Evolutionary conservation across 2,329 filamentous ascomycete genomes (phyloP).

Genomic region (Penicillium glabrum): DNA sequence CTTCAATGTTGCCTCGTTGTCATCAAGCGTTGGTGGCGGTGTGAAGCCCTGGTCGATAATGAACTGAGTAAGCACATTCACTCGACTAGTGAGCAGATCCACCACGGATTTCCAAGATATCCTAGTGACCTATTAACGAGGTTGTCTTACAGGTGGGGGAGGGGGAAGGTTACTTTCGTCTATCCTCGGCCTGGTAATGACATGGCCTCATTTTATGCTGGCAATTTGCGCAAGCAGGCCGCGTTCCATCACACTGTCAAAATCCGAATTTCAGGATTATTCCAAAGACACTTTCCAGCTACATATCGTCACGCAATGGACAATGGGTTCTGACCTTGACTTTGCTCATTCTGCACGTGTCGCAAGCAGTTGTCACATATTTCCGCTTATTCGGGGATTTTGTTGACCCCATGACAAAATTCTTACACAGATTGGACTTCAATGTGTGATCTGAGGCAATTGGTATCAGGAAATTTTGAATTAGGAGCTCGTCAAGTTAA

Average conservation of each 20-base stretch:
- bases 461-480: background rate
- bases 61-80: constrained; percentile 3
- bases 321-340: constrained; percentile 31
- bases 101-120: constrained; percentile 7
- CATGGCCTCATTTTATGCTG: constrained; percentile 19
- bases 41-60: constrained; percentile 1
- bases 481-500: background rate
- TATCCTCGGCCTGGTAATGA: constrained; percentile 3
- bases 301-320: background rate
- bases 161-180: constrained; percentile 1
- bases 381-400: background rate
- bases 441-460: background rate
- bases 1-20: constrained; percentile 6
- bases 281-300: background rate
- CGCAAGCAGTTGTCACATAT: constrained; percentile 23
- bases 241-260: constrained; percentile 12
- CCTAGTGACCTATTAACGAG: background rate
- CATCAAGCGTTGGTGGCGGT: background rate
- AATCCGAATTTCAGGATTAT: background rate
- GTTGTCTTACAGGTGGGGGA: background rate
- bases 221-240: constrained; percentile 23
- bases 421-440: background rate
- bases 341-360: constrained; percentile 38
- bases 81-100: constrained; percentile 3
- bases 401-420: background rate